A percentile compares a stretch with the other conserved stretches of the same genome.
Conservation (phyloP, 768 basidiomycete species). For the Phlebiopsis flavidoalba region DNA sequence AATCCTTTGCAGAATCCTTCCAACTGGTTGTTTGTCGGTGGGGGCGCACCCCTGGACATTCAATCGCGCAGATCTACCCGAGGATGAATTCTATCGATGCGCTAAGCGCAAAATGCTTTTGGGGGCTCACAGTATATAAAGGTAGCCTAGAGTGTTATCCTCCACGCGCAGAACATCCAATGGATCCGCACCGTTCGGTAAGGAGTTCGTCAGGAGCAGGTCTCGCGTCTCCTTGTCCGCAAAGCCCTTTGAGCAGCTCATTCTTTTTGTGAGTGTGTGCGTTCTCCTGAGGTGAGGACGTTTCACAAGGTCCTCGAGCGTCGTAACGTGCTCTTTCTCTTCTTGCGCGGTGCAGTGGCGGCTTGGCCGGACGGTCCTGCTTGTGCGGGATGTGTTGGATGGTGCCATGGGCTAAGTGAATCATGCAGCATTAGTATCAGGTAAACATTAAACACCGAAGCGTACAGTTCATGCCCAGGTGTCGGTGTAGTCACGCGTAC, state of each 20-base stretch:
- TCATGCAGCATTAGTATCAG: not conserved
- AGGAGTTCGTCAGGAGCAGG: slow-evolving; percentile 44
- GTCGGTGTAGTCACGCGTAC: not conserved
- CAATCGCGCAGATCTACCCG: slow-evolving; percentile 54
- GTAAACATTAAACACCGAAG: no score
- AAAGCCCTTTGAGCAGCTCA: slow-evolving; percentile 19
- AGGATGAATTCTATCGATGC: not conserved
- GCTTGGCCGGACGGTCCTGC: not conserved
- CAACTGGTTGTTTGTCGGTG: slow-evolving; percentile 40
- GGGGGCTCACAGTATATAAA: slow-evolving; percentile 67
- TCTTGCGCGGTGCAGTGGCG: not conserved
- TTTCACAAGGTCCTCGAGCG: not conserved
- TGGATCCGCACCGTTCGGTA: slow-evolving; percentile 65
- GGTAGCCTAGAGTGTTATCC: slow-evolving; percentile 55
- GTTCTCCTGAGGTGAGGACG: not conserved
- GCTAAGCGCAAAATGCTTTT: not conserved
- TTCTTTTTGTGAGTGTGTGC: not conserved
- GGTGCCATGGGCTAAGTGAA: not conserved
- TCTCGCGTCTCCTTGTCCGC: slow-evolving; percentile 57
- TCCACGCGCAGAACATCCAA: slow-evolving; percentile 50
- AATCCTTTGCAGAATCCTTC: slow-evolving; percentile 60
- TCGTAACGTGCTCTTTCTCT: not conserved
- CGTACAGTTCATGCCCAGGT: no score
- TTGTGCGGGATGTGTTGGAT: not conserved
- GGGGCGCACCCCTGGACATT: slow-evolving; percentile 30